Evolutionary conservation across 2,329 filamentous ascomycete genomes (phyloP).

Genomic region (Rutstroemia sp.): DNA sequence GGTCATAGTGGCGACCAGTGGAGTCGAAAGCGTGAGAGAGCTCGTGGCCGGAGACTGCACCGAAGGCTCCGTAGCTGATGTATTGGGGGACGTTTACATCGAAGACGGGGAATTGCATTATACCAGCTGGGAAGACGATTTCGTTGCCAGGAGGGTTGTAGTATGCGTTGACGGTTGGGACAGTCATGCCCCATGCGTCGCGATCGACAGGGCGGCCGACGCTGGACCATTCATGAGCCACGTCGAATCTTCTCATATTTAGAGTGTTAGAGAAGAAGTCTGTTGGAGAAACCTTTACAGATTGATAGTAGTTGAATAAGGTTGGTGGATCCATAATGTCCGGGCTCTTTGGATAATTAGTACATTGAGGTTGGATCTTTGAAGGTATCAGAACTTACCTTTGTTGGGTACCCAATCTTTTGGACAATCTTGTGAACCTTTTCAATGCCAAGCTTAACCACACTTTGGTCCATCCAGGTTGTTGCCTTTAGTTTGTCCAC

Average conservation of each 20-base stretch:
- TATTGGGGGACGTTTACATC: conserved; percentile 56
- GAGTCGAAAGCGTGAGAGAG: conserved; percentile 65
- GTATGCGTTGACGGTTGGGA: conserved; percentile 58
- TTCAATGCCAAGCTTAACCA: conserved; percentile 50
- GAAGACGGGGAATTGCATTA: conserved; percentile 63
- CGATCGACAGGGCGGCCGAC: conserved; percentile 54
- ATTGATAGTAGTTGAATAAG: conserved; percentile 49
- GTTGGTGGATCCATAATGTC: conserved; percentile 51
- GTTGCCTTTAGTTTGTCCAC: conserved; percentile 50
- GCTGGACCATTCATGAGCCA: conserved; percentile 45
- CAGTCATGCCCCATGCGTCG: conserved; percentile 52
- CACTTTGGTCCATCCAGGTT: conserved; percentile 57
- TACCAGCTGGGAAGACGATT: conserved; percentile 62
- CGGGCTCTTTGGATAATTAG: conserved; percentile 37
- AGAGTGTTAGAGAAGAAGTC: conserved; percentile 53
- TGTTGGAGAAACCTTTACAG: conserved; percentile 41
- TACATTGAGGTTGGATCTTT: not conserved
- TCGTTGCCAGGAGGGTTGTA: conserved; percentile 50
- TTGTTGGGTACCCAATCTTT: conserved; percentile 61
- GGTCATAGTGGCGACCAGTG: conserved; percentile 55
- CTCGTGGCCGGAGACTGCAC: conserved; percentile 60
- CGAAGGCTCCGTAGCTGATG: conserved; percentile 62
- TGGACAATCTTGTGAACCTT: conserved; percentile 62
- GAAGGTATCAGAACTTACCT: conserved; percentile 20
- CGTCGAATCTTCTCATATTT: conserved; percentile 40